Percentiles rank a stretch among this genome's conserved stretches.
Evolutionary conservation across 2,329 filamentous ascomycete genomes (phyloP).

Genomic region (Colletotrichum sp.): DNA sequence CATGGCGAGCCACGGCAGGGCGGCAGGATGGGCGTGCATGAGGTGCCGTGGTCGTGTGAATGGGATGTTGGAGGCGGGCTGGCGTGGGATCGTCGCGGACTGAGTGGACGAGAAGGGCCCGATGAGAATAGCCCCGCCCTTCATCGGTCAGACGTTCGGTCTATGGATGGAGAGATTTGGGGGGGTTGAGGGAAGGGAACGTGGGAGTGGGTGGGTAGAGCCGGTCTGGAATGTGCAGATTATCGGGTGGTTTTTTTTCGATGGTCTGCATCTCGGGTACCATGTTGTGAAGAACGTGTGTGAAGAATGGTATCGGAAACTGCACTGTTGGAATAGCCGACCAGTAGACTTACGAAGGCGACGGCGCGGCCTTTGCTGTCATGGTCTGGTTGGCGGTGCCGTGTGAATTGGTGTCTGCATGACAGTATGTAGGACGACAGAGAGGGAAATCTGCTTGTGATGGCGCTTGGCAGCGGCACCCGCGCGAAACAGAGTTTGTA

Average conservation of each 20-base stretch:
- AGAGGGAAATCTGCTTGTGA: conserved; percentile 18
- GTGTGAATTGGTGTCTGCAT: neutral
- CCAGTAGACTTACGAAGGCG: neutral
- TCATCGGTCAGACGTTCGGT: conserved; percentile 15
- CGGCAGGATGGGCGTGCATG: conserved; percentile 13
- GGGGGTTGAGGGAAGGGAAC: neutral
- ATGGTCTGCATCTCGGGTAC: neutral
- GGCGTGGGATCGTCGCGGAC: conserved; percentile 2
- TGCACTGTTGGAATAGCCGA: neutral
- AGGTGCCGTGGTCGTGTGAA: conserved; percentile 18
- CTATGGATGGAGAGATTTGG: neutral
- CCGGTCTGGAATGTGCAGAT: neutral
- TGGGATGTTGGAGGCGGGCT: neutral
- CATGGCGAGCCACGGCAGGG: conserved; percentile 1
- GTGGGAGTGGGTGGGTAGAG: neutral
- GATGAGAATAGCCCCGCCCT: conserved; percentile 5
- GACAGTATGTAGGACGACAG: conserved; percentile 10
- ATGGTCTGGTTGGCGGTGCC: conserved; percentile 1
- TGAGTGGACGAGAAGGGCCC: conserved; percentile 8
- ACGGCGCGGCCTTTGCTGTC: conserved; percentile 4
- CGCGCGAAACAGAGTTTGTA: conserved; percentile 18
- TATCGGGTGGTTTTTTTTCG: neutral
- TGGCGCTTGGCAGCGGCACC: conserved; percentile 18
- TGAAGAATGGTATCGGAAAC: neutral
- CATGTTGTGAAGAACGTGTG: neutral